Percentiles rank a stretch among this genome's conserved stretches.
phyloP scores from a whole-genome alignment of 257 asterid species.

The Przewalskia tangutica region DNA sequence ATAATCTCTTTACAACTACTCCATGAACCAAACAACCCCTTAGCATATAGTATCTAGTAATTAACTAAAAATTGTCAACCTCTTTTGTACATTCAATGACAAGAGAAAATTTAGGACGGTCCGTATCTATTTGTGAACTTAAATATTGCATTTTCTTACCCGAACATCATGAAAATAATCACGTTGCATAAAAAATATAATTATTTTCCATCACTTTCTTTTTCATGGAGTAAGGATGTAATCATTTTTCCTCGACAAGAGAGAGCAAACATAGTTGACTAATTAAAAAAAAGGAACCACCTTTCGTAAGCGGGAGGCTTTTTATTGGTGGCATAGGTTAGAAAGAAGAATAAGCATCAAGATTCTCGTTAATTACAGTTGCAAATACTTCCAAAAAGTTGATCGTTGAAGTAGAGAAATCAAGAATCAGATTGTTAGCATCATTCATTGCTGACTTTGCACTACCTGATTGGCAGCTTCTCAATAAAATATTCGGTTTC shows the following conservation, averaged over 20 bases:
- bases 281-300: background rate
- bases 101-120: background rate
- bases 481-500: background rate
- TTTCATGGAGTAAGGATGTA: background rate
- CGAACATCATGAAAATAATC: background rate
- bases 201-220: background rate
- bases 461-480: background rate
- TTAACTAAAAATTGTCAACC: background rate
- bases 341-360: background rate
- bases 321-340: background rate
- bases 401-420: constrained; percentile 2
- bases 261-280: background rate
- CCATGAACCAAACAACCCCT: background rate
- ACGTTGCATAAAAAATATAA: too few relatives aligned
- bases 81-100: background rate
- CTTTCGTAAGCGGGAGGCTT: background rate
- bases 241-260: background rate
- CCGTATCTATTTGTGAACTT: background rate
- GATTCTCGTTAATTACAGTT: constrained; percentile 2
- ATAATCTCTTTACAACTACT: background rate
- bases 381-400: background rate
- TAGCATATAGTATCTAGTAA: background rate
- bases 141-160: background rate
- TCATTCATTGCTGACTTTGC: background rate
- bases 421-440: background rate